Conservation (phyloP, 2,329 filamentous ascomycete genomes). For the Rasamsonia emersonii region DNA sequence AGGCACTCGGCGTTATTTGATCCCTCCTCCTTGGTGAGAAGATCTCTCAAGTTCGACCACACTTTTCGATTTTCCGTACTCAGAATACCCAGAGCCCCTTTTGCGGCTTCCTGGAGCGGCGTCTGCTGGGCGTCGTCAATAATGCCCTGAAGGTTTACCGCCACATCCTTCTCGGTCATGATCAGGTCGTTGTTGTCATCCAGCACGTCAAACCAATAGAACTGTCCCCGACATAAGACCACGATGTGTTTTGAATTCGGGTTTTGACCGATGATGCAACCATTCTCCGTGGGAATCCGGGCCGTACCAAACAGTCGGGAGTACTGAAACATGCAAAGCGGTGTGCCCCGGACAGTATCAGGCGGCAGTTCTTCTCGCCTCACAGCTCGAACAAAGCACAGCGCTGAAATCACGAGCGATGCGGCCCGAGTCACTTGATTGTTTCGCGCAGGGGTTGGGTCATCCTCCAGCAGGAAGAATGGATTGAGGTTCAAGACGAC, state of each 20-base stretch:
- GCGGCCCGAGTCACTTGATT: conserved; percentile 94
- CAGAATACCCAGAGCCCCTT: conserved; percentile 82
- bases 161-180: conserved; percentile 92
- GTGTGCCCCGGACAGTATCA: conserved; percentile 72
- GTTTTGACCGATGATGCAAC: conserved; percentile 93
- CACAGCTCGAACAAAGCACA: conserved; percentile 88
- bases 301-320: conserved; percentile 91
- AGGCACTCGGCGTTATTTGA: conserved; percentile 95
- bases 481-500: conserved; percentile 96
- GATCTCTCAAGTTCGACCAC: conserved; percentile 85
- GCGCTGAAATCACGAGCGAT: conserved; percentile 78
- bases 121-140: conserved; percentile 83
- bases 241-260: conserved; percentile 88
- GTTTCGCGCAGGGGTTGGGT: conserved; percentile 90
- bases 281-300: conserved; percentile 84
- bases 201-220: conserved; percentile 98
- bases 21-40: conserved; percentile 73
- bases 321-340: conserved; percentile 97
- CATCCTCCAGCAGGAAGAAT: conserved; percentile 95
- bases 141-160: conserved; percentile 84
- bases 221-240: conserved; percentile 87
- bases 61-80: conserved; percentile 95
- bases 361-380: conserved; percentile 86
- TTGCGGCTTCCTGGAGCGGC: conserved; percentile 90
- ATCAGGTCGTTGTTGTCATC: conserved; percentile 92